Evolutionary conservation across 306 rosid genomes (phyloP).

Genomic region (Canavalia gladiata): DNA sequence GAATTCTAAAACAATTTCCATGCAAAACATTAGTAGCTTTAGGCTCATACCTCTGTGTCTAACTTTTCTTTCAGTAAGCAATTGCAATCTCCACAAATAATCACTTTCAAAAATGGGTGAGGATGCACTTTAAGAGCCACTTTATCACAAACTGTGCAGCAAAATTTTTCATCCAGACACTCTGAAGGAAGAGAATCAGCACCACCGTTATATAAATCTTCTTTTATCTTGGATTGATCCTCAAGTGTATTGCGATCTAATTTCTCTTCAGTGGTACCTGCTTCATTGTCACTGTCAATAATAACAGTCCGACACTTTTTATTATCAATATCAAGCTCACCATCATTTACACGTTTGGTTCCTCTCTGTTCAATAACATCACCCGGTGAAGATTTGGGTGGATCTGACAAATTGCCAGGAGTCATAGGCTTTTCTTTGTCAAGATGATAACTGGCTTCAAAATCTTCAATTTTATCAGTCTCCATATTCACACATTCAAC

Average conservation of each 20-base stretch:
- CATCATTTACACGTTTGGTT: constrained; percentile 68
- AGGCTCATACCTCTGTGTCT: constrained; percentile 57
- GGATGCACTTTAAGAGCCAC: constrained; percentile 59
- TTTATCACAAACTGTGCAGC: constrained; percentile 77
- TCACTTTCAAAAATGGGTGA: constrained; percentile 82
- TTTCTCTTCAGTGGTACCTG: constrained; percentile 50
- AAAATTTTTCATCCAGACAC: constrained; percentile 54
- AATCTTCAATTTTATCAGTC: constrained; percentile 49
- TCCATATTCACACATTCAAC: constrained; percentile 49
- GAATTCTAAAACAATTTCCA: neutral
- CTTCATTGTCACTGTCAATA: constrained; percentile 57
- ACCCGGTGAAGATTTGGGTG: constrained; percentile 48
- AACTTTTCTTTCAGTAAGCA: constrained; percentile 61
- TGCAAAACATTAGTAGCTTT: constrained; percentile 38
- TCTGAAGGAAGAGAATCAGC: constrained; percentile 56
- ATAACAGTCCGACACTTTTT: constrained; percentile 62
- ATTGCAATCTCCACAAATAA: constrained; percentile 78
- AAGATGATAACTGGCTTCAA: constrained; percentile 51
- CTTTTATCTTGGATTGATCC: constrained; percentile 51
- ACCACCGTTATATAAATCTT: constrained; percentile 44
- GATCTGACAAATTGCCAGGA: constrained; percentile 49
- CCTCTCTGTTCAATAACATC: constrained; percentile 65
- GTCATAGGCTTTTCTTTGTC: constrained; percentile 53
- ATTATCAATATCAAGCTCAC: constrained; percentile 57
- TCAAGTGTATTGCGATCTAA: constrained; percentile 49